Evolutionary conservation across 2,329 filamentous ascomycete species (phyloP).

Genomic region (Sarocladiaceae sp.): DNA sequence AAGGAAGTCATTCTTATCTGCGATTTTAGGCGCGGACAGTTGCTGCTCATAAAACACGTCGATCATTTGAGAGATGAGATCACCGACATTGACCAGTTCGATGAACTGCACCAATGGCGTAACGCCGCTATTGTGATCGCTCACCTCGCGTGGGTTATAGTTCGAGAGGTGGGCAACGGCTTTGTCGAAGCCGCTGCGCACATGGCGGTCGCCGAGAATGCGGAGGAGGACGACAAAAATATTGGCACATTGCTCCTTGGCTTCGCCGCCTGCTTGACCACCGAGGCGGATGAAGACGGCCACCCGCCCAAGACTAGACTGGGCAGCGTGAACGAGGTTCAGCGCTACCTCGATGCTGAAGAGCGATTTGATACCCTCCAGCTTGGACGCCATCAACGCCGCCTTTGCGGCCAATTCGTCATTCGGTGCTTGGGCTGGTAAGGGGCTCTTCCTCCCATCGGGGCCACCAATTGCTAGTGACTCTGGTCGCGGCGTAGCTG

Average conservation of each 20-base stretch:
- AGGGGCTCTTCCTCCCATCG: slow-evolving; percentile 33
- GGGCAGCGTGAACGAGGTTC: slow-evolving; percentile 80
- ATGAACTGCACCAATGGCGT: slow-evolving; percentile 92
- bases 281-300: slow-evolving; percentile 76
- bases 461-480: slow-evolving; percentile 37
- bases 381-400: slow-evolving; percentile 89
- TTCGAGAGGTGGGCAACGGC: slow-evolving; percentile 84
- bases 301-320: slow-evolving; percentile 78
- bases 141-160: slow-evolving; percentile 84
- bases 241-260: slow-evolving; percentile 78
- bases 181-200: slow-evolving; percentile 89
- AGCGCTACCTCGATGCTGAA: slow-evolving; percentile 96
- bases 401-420: slow-evolving; percentile 93
- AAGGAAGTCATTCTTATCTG: slow-evolving; percentile 89
- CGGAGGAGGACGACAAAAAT: slow-evolving; percentile 84
- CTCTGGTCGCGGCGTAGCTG: slow-evolving; percentile 35
- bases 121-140: slow-evolving; percentile 65
- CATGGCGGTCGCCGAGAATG: slow-evolving; percentile 77
- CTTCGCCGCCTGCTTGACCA: slow-evolving; percentile 73
- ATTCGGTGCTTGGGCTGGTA: slow-evolving; percentile 65
- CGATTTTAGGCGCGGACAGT: slow-evolving; percentile 72
- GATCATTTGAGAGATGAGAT: slow-evolving; percentile 97
- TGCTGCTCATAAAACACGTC: slow-evolving; percentile 99
- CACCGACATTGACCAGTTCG: slow-evolving; percentile 95
- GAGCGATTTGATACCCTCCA: slow-evolving; percentile 90